Percentiles rank a stretch among this genome's conserved stretches.
These are phyloP conservation scores for Xylariales sp. DNA, from an alignment of 2,329 filamentous ascomycete species.

Conservation along the genomic window DNA sequence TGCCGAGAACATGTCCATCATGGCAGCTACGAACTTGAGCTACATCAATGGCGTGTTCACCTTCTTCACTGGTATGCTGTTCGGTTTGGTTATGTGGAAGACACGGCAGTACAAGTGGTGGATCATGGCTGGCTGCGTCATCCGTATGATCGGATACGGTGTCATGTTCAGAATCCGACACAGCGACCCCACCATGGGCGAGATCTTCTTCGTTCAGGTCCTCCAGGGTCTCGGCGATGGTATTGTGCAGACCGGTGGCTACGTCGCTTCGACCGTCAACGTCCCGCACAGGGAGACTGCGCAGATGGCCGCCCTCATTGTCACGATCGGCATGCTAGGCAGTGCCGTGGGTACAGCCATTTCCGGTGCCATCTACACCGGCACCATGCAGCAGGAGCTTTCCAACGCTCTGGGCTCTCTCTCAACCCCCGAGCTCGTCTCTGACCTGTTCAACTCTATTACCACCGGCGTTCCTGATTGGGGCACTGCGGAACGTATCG, in stretches of 20 bases:
- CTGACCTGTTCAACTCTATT: slow-evolving; percentile 8
- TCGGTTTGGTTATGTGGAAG: slow-evolving; percentile 5
- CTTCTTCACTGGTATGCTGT: slow-evolving; percentile 4
- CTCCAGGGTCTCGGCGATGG: slow-evolving; percentile 8
- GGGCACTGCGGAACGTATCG: slow-evolving; percentile 6
- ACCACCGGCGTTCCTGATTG: slow-evolving; percentile 1
- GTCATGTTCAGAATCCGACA: slow-evolving; percentile 8
- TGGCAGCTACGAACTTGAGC: slow-evolving; percentile 7
- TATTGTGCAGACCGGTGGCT: slow-evolving; percentile 2
- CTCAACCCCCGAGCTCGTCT: neutral
- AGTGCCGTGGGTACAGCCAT: slow-evolving; percentile 7
- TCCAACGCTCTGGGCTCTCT: slow-evolving; percentile 2
- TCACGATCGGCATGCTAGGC: slow-evolving; percentile 5
- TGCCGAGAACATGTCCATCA: slow-evolving; percentile 2
- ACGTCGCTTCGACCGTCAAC: slow-evolving; percentile 1
- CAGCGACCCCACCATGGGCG: neutral
- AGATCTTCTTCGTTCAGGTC: slow-evolving; percentile 7
- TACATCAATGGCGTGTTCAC: slow-evolving; percentile 19
- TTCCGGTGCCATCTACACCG: slow-evolving; percentile 9
- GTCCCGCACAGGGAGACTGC: slow-evolving; percentile 6
- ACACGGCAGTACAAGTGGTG: slow-evolving; percentile 9
- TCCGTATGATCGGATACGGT: slow-evolving; percentile 9
- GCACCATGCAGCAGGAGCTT: slow-evolving; percentile 1
- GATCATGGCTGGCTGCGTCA: slow-evolving; percentile 5
- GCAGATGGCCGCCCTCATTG: slow-evolving; percentile 7